phyloP scores from a whole-genome alignment of 768 basidiomycete species.

The Lanmaoa rubissima region DNA sequence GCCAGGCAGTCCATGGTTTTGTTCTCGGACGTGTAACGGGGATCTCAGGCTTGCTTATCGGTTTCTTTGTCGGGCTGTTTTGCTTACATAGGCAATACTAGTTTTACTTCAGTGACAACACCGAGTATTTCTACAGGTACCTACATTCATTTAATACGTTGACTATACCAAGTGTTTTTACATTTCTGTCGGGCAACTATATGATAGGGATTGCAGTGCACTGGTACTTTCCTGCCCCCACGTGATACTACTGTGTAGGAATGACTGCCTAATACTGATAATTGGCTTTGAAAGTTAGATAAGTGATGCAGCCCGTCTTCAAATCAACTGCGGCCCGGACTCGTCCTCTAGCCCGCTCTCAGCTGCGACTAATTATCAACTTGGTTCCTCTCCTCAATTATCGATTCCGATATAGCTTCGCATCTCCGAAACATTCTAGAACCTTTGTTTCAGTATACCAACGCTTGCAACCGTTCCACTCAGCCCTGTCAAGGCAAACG shows the following conservation, averaged over 20 bases:
- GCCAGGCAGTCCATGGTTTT: constrained; percentile 7
- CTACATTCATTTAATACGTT: too few species aligned
- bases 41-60: not conserved
- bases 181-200: not conserved
- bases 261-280: not conserved
- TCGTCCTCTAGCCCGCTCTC: constrained; percentile 1
- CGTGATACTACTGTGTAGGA: not conserved
- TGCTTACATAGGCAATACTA: too few species aligned
- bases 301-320: constrained; percentile 1
- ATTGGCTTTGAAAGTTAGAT: not conserved
- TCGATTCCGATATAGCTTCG: not conserved
- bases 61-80: too few species aligned
- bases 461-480: constrained; percentile 10
- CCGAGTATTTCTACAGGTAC: too few species aligned
- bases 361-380: not conserved
- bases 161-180: too few species aligned
- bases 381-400: not conserved
- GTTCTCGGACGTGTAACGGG: not conserved
- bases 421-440: not conserved
- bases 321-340: not conserved
- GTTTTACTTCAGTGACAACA: too few species aligned
- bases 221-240: too few species aligned
- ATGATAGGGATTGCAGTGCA: too few species aligned
- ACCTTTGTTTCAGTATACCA: not conserved
- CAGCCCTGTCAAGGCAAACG: constrained; percentile 11